Percentiles rank a stretch among this genome's conserved stretches.
Conservation (phyloP, 2,329 filamentous ascomycete genomes). For the Talaromyces atroroseus region DNA sequence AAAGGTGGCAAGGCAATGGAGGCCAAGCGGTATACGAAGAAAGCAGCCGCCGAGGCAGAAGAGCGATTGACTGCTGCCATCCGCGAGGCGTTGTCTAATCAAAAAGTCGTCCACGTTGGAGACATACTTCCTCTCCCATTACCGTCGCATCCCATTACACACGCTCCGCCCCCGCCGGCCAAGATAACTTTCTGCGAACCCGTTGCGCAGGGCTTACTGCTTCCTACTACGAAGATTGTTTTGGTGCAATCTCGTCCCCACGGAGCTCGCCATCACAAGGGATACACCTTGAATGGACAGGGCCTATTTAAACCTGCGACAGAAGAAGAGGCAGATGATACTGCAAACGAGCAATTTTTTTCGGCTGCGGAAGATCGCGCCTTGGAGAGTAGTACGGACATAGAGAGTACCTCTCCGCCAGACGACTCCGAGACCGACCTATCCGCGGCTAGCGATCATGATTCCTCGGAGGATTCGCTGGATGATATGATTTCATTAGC, state of each 20-base stretch:
- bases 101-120: constrained; percentile 75
- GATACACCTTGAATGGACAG: constrained; percentile 4
- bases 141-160: constrained; percentile 76
- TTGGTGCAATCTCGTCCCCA: constrained; percentile 53
- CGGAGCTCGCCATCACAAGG: constrained; percentile 32
- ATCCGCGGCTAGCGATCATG: constrained; percentile 53
- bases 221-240: constrained; percentile 75
- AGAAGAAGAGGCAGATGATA: constrained; percentile 66
- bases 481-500: constrained; percentile 91
- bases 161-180: constrained; percentile 75
- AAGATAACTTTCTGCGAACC: constrained; percentile 92
- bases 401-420: constrained; percentile 50
- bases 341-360: constrained; percentile 84
- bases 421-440: constrained; percentile 58
- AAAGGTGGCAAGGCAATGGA: constrained; percentile 28
- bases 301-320: constrained; percentile 48
- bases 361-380: constrained; percentile 78
- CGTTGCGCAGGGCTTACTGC: constrained; percentile 78
- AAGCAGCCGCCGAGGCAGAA: constrained; percentile 40
- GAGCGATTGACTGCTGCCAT: constrained; percentile 61
- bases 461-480: constrained; percentile 83
- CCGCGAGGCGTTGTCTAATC: constrained; percentile 65
- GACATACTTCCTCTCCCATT: constrained; percentile 75
- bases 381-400: constrained; percentile 41
- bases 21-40: constrained; percentile 30